These are phyloP conservation scores for Paramecium primaurelia DNA, from an alignment of 73 alveolate species.

Conservation along the genomic window DNA sequence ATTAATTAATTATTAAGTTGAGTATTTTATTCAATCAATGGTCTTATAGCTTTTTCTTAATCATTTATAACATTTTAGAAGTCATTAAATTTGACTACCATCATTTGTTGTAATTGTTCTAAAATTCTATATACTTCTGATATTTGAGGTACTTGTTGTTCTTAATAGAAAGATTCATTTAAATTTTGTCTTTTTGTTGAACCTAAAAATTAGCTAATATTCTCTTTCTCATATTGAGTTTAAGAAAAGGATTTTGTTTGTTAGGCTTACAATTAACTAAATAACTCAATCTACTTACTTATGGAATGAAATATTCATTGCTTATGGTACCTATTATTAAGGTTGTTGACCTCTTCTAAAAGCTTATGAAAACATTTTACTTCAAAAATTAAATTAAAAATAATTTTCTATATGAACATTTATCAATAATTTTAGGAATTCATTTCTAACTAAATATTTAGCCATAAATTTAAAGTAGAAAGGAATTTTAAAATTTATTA, in stretches of 20 bases:
- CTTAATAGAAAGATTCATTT: background rate
- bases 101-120: background rate
- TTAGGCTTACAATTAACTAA: background rate
- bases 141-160: background rate
- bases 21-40: background rate
- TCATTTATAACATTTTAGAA: background rate
- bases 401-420: background rate
- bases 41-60: background rate
- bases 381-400: background rate
- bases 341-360: background rate
- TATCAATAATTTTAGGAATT: background rate
- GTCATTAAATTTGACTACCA: background rate
- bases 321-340: background rate
- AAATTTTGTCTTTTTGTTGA: background rate
- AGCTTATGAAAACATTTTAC: background rate
- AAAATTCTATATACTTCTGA: background rate
- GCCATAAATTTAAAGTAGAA: background rate
- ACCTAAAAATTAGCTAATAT: background rate
- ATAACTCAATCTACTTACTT: background rate
- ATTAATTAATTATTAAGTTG: background rate
- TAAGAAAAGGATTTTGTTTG: background rate
- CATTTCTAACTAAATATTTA: background rate
- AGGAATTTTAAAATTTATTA: background rate
- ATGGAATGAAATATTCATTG: background rate
- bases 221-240: background rate